Evolutionary conservation across 495 filamentous ascomycete genomes (phyloP), one percentile per base, ranked within the genome.

Genomic region (Neurospora sp.): DNA sequence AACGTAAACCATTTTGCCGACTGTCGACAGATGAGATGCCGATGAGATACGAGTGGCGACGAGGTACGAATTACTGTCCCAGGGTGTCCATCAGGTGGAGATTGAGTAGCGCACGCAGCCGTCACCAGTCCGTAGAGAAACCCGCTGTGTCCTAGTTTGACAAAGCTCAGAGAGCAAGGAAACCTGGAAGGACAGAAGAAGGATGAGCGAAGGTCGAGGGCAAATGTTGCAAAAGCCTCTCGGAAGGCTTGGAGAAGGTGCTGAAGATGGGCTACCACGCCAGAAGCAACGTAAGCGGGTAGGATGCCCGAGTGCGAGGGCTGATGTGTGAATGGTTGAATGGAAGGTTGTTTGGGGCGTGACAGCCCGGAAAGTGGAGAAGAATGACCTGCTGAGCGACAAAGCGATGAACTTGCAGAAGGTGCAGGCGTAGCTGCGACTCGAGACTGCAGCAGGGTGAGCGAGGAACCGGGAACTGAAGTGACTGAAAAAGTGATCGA

Each of bases 1-100:
- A 69, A 82, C 44, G 41, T 79, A 70, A 1, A 71, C 71, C 80
- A 82, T 82, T n/a, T 74, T 76, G 70, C 61, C 71, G 70, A 41
- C 14, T 38, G 44, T 45, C 39, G 68, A 42, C n/a, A 16, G 37
- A 65, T 72, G 45, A 20, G 22, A 44, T 69, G 45, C 65, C 65
- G 39, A 10, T 61, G 48, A 75, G 70, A 73, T 68, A 72, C 70
- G 53, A 73, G 72, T 72, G 76, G 72, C 72, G 72, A 76, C 71
- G 38, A 45, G 53, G 14, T 44, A 71, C 73, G 70, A 71, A 71
- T 76, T 45, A 78, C 69, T 31, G 71, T 72, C 44, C 75, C 74
- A 72, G 70, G 74, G 73, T 40, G 75, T 76, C 78, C 78, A 80
- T 80, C 71, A 76, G 78, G 76, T 71, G 48, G 53, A 61, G 14